These are phyloP conservation scores for Exophiala sideris DNA, from an alignment of 2,329 filamentous ascomycete genomes.

Conservation along the genomic window DNA sequence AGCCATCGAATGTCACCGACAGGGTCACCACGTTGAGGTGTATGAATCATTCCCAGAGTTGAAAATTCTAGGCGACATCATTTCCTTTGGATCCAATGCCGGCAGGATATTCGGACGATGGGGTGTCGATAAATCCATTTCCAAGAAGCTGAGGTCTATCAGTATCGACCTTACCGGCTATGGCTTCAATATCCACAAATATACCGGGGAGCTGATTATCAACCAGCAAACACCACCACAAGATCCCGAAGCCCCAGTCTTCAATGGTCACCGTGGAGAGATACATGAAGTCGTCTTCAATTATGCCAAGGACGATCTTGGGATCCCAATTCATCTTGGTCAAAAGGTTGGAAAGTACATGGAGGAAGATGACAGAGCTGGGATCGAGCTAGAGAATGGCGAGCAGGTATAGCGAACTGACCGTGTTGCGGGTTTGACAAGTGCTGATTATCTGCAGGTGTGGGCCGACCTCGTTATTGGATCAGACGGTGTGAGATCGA, in stretches of 20 bases:
- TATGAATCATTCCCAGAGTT: slow-evolving; percentile 39
- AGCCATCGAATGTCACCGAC: slow-evolving; percentile 32
- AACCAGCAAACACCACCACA: slow-evolving; percentile 50
- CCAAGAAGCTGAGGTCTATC: slow-evolving; percentile 46
- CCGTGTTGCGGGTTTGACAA: not conserved
- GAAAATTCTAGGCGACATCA: slow-evolving; percentile 61
- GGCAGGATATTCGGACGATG: slow-evolving; percentile 61
- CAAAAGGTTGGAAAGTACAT: slow-evolving; percentile 53
- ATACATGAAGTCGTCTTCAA: slow-evolving; percentile 60
- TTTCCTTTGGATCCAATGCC: slow-evolving; percentile 59
- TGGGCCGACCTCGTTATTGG: slow-evolving; percentile 21
- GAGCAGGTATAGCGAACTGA: slow-evolving; percentile 36
- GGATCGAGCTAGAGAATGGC: slow-evolving; percentile 51
- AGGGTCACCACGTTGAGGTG: slow-evolving; percentile 28
- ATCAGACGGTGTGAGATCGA: slow-evolving; percentile 23
- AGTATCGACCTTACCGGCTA: slow-evolving; percentile 53
- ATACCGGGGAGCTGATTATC: slow-evolving; percentile 58
- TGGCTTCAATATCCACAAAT: slow-evolving; percentile 62
- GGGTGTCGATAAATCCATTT: slow-evolving; percentile 47
- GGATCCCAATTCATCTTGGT: slow-evolving; percentile 55
- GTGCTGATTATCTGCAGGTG: slow-evolving; percentile 7
- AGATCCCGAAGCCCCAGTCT: slow-evolving; percentile 50
- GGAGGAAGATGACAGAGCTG: slow-evolving; percentile 51
- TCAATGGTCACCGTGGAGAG: slow-evolving; percentile 61
- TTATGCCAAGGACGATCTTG: slow-evolving; percentile 53